Conservation (phyloP, 495 filamentous ascomycete genomes). For the Pseudevernia furfuracea region DNA sequence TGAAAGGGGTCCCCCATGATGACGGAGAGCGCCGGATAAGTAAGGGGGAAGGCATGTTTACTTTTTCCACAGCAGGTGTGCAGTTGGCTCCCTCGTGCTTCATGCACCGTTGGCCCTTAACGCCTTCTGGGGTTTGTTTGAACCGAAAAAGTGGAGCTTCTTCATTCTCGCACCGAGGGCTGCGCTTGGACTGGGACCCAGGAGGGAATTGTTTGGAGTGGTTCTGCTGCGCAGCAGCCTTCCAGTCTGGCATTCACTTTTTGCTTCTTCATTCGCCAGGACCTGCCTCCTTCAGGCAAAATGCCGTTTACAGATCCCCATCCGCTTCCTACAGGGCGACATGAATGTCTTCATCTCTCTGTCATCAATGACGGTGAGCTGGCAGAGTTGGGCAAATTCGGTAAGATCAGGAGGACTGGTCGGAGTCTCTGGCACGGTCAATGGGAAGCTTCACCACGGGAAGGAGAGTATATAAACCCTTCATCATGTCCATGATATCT, state of each 20-base stretch:
- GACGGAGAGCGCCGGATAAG: not conserved
- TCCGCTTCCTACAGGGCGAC: not conserved
- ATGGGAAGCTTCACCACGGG: not conserved
- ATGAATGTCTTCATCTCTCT: not conserved
- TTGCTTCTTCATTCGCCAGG: not conserved
- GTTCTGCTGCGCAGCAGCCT: not conserved
- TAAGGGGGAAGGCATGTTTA: not conserved
- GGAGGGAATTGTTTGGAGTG: not conserved
- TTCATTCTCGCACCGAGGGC: not conserved
- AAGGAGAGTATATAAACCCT: not conserved
- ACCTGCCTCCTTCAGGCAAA: constrained; percentile 1
- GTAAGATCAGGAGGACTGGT: not conserved
- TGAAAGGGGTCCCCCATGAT: not conserved
- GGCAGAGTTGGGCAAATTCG: not conserved
- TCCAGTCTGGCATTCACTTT: not conserved
- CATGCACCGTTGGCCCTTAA: not conserved
- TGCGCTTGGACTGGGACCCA: not conserved
- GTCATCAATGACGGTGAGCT: not conserved
- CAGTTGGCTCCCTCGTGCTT: not conserved
- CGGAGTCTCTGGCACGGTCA: not conserved
- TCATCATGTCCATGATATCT: not conserved
- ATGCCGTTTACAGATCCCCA: not conserved
- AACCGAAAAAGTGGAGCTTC: not conserved
- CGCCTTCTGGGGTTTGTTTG: not conserved
- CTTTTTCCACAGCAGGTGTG: not conserved